phyloP scores from a whole-genome alignment of 768 basidiomycete genomes.

The Auricularia cornea region DNA sequence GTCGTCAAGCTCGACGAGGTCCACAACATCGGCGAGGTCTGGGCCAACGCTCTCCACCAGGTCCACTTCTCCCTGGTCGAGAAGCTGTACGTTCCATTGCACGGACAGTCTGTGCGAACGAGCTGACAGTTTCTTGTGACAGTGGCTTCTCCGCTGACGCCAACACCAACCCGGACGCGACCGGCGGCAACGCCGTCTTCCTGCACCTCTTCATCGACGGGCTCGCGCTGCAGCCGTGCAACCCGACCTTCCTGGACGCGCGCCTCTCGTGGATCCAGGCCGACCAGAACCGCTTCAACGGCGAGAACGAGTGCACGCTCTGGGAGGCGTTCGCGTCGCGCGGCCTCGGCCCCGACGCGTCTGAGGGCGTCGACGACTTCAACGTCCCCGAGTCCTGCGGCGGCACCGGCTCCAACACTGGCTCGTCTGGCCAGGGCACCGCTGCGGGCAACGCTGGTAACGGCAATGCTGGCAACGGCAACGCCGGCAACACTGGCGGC shows the following conservation, averaged over 20 bases:
- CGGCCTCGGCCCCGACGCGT: constrained; percentile 36
- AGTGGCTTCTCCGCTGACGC: constrained; percentile 1
- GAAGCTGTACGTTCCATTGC: neutral
- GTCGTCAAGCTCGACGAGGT: constrained; percentile 1
- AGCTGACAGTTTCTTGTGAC: neutral
- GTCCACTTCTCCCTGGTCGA: constrained; percentile 8
- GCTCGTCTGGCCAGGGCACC: neutral
- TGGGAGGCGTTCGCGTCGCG: constrained; percentile 41
- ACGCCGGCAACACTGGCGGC: constrained; percentile 4
- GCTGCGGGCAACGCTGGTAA: constrained; percentile 8
- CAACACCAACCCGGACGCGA: neutral
- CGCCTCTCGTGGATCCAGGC: constrained; percentile 23
- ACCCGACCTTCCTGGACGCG: constrained; percentile 5
- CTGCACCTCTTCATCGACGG: constrained; percentile 4
- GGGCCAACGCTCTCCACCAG: constrained; percentile 3
- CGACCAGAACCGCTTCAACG: constrained; percentile 38
- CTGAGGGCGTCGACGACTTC: constrained; percentile 24
- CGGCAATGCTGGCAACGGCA: constrained; percentile 2
- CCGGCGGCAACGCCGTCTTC: constrained; percentile 10
- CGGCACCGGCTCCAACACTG: neutral
- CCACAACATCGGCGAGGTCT: constrained; percentile 9
- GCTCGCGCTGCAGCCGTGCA: constrained; percentile 11
- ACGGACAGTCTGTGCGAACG: neutral
- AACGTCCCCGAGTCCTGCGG: constrained; percentile 22
- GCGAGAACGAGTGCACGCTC: constrained; percentile 37